Percentiles rank a stretch among this genome's conserved stretches.
These are phyloP conservation scores for Pholiota molesta DNA, from an alignment of 768 basidiomycete species.

Conservation along the genomic window DNA sequence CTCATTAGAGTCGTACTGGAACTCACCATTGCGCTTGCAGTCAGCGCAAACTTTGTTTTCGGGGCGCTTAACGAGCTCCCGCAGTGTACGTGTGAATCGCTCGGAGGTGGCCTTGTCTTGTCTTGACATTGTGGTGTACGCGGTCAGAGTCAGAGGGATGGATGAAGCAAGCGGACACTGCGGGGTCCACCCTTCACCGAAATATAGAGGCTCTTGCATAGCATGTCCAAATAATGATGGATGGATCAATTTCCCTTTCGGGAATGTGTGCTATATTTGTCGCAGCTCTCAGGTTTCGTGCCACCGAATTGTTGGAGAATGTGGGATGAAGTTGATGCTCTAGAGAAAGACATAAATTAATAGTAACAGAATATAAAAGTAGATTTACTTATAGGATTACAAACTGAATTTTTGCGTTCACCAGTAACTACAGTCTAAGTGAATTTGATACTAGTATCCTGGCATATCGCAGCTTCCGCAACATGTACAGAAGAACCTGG, in stretches of 20 bases:
- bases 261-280: not conserved
- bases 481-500: too few species aligned
- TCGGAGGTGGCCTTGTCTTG: conserved; percentile 91
- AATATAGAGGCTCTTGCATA: conserved; percentile 15
- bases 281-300: not conserved
- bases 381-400: too few species aligned
- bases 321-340: too few species aligned
- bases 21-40: conserved; percentile 92
- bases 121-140: conserved; percentile 38
- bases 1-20: conserved; percentile 8
- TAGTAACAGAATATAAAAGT: too few species aligned
- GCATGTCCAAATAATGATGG: not conserved
- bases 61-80: conserved; percentile 85
- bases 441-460: too few species aligned
- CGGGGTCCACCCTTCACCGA: conserved; percentile 2
- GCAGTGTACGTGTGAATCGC: conserved; percentile 71
- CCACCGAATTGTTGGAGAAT: too few species aligned
- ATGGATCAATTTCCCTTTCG: not conserved
- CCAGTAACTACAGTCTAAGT: too few species aligned
- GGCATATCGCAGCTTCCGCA: too few species aligned
- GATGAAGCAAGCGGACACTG: not conserved
- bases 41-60: conserved; percentile 97
- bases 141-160: conserved; percentile 4
- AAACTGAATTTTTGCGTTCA: too few species aligned
- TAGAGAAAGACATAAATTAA: too few species aligned